Base-by-base conservation (phyloP, 129 eudicot genomes). In the Helianthus tuberosus region DNA sequence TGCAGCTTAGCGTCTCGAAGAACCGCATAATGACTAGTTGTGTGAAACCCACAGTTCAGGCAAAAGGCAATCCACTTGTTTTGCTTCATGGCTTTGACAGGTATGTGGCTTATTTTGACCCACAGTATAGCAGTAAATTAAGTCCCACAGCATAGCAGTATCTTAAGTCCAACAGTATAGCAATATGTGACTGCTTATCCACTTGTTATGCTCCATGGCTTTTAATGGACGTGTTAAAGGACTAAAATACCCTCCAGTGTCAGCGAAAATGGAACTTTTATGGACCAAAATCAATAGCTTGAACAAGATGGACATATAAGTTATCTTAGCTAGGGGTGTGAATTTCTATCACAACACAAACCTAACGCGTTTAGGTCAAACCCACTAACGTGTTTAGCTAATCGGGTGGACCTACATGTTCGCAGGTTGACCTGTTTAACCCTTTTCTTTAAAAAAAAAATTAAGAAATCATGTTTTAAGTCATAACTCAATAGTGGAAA, bases 61-160 rank as follows among this genome's bases (percentile, higher is more conserved):
- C 73, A 8, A 54, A 80, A 11, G 71, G 83, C 59, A 84, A 78
- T 73, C 98, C 98, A 12, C 55, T 94, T 49, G 93, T 94, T 79
- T 91, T 94, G 38, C 91, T 94, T 15, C 98, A 94, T 83, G 98
- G 98, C 36, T 93, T 93, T 81, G 98, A 93, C 71, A 86, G 98
- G 97, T 90, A 50, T 49, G 83, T 17, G 6, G 25, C 75, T 70
- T 70, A 70, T 35, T 70, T 70, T 70, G 64, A 53, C 25, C 41
- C 39, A 50, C 8, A 20, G 4, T 3, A 47, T 36, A 32, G 17
- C 12, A 17, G 27, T 47, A 44, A 16, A 50, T 15, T 41, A 51
- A 8, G 39, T 46, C 29, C 13, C 62, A 17, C 68, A 58, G 2
- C 16, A 43, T 43, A 43, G 47, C 10, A 43, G 47, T 43, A 32